A percentile compares a stretch with the other conserved stretches of the same genome.
These are phyloP conservation scores for Kodamaea ohmeri DNA, from an alignment of 1,139 yeast genomes.

Conservation along the genomic window DNA sequence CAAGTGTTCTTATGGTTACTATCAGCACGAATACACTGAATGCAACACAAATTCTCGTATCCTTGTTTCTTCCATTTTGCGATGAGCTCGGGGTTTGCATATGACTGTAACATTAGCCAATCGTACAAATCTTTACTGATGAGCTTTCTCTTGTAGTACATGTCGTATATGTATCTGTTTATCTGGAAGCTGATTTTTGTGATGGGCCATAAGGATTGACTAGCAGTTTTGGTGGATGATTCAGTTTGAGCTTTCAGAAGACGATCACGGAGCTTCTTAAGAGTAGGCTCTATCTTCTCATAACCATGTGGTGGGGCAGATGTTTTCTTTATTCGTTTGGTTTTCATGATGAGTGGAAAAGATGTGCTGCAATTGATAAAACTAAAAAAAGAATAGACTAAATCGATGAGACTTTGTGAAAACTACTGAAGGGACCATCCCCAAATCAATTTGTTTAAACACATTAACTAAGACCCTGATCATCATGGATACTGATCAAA, in stretches of 20 bases:
- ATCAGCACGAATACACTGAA: slow-evolving; percentile 74
- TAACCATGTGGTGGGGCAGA: slow-evolving; percentile 70
- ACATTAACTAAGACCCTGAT: too few species aligned
- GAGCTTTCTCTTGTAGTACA: slow-evolving; percentile 67
- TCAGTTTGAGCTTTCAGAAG: slow-evolving; percentile 56
- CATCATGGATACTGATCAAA: too few species aligned
- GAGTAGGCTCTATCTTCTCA: slow-evolving; percentile 64
- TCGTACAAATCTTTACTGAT: slow-evolving; percentile 70
- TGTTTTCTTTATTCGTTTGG: slow-evolving; percentile 15
- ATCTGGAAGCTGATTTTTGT: slow-evolving; percentile 70
- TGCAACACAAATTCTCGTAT: slow-evolving; percentile 82
- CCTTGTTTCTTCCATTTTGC: slow-evolving; percentile 94
- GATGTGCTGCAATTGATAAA: not conserved
- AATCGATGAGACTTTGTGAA: not conserved
- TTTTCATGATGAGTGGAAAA: slow-evolving; percentile 1
- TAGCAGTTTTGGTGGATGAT: slow-evolving; percentile 32
- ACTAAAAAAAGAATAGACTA: not conserved
- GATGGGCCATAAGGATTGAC: slow-evolving; percentile 71
- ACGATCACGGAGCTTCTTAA: slow-evolving; percentile 58
- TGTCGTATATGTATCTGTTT: slow-evolving; percentile 70
- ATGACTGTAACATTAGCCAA: slow-evolving; percentile 68
- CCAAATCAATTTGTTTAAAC: too few species aligned
- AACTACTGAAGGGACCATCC: too few species aligned
- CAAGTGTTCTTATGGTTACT: slow-evolving; percentile 69
- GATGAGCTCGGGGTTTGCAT: slow-evolving; percentile 67